Percentiles rank a stretch among this genome's conserved stretches.
phyloP scores from a whole-genome alignment of 495 filamentous ascomycete species.

The Letharia lupina region DNA sequence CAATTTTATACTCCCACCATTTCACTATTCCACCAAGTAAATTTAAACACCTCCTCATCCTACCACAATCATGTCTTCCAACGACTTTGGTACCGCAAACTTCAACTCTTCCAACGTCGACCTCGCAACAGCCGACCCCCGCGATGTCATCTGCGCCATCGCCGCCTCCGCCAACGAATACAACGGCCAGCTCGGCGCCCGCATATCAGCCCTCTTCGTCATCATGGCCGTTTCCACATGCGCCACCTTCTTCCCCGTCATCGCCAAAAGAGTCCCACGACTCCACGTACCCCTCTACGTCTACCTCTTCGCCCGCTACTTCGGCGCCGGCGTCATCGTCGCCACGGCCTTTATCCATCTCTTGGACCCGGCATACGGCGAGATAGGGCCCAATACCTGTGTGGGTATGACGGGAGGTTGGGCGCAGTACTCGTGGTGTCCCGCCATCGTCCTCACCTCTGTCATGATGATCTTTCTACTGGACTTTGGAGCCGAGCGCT shows the following conservation, averaged over 20 bases:
- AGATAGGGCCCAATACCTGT: conserved; percentile 45
- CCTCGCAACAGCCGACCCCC: conserved; percentile 30
- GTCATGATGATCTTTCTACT: conserved; percentile 36
- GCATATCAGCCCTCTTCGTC: conserved; percentile 40
- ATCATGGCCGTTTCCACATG: conserved; percentile 34
- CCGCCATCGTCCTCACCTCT: conserved; percentile 34
- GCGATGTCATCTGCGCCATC: conserved; percentile 35
- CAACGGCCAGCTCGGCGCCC: conserved; percentile 36
- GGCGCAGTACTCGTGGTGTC: conserved; percentile 38
- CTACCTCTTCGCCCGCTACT: conserved; percentile 68
- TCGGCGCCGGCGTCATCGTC: conserved; percentile 64
- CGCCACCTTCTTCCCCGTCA: conserved; percentile 56
- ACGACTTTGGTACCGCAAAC: conserved; percentile 1
- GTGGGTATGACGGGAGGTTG: conserved; percentile 48
- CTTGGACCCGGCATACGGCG: conserved; percentile 45
- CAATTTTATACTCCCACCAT: background rate
- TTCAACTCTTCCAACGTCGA: conserved; percentile 38
- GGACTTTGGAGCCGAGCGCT: conserved; percentile 43
- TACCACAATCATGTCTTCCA: background rate
- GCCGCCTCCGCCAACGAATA: conserved; percentile 35
- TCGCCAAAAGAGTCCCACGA: conserved; percentile 46
- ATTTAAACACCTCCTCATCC: background rate
- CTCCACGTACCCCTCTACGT: conserved; percentile 54
- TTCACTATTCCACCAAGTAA: background rate
- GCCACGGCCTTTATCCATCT: conserved; percentile 59